These are phyloP conservation scores for Fusarium subglutinans DNA, from an alignment of 2,329 filamentous ascomycete species.

Conservation along the genomic window DNA sequence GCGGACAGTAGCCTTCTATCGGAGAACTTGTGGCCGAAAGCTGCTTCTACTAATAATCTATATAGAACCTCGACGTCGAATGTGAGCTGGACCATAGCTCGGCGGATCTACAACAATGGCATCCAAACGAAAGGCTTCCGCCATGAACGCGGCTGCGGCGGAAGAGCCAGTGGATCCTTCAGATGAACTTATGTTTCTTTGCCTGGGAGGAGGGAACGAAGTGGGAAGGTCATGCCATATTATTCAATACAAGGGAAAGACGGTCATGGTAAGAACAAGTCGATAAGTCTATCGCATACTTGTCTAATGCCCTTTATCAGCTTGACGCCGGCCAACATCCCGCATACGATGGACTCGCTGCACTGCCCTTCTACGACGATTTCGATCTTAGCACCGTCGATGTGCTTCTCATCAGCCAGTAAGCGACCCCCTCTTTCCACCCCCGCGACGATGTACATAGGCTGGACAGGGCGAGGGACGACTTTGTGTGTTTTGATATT, in stretches of 20 bases:
- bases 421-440: slow-evolving; percentile 59
- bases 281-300: slow-evolving; percentile 1
- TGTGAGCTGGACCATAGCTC: slow-evolving; percentile 31
- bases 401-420: slow-evolving; percentile 98
- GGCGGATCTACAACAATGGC: slow-evolving; percentile 69
- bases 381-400: slow-evolving; percentile 98
- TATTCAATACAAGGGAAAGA: slow-evolving; percentile 98
- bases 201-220: slow-evolving; percentile 94
- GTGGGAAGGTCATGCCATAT: slow-evolving; percentile 98
- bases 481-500: slow-evolving; percentile 36
- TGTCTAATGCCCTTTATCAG: slow-evolving; percentile 55
- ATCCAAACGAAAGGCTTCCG: slow-evolving; percentile 88
- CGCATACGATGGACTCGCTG: slow-evolving; percentile 91
- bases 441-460: slow-evolving; percentile 37
- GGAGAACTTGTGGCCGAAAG: slow-evolving; percentile 5
- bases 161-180: slow-evolving; percentile 92
- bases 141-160: slow-evolving; percentile 71
- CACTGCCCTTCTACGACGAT: slow-evolving; percentile 96
- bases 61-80: slow-evolving; percentile 19
- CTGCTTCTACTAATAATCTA: slow-evolving; percentile 21
- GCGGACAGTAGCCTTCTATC: slow-evolving; percentile 6
- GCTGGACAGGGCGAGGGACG: slow-evolving; percentile 44
- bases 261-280: slow-evolving; percentile 81
- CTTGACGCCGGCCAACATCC: slow-evolving; percentile 98
- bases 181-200: slow-evolving; percentile 94